Conservation (phyloP, 495 filamentous ascomycete genomes). For the Collariella sp. region DNA sequence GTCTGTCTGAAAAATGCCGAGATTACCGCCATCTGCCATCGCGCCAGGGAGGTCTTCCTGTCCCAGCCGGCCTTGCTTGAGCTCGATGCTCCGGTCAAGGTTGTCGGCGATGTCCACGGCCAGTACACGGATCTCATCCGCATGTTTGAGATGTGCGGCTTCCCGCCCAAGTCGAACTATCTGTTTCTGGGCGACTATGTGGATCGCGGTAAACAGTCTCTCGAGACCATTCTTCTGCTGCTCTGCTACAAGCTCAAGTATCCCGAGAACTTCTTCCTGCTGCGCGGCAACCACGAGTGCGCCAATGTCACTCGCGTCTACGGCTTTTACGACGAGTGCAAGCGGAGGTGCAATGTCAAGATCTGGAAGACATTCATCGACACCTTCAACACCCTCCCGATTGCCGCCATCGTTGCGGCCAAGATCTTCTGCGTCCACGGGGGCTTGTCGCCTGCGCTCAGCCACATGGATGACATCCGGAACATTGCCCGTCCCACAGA, state of each 20-base stretch:
- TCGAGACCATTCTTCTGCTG: slow-evolving; percentile 93
- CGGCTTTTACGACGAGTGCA: slow-evolving; percentile 99
- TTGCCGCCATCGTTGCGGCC: slow-evolving; percentile 90
- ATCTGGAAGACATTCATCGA: slow-evolving; percentile 99
- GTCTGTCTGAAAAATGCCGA: slow-evolving; percentile 97
- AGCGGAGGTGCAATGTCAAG: slow-evolving; percentile 94
- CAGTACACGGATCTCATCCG: slow-evolving; percentile 96
- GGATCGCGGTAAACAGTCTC: slow-evolving; percentile 91
- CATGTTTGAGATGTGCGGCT: slow-evolving; percentile 99
- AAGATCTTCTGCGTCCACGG: slow-evolving; percentile 99
- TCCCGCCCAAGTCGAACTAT: slow-evolving; percentile 88
- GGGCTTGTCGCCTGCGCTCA: slow-evolving; percentile 82
- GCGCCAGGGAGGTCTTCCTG: slow-evolving; percentile 79
- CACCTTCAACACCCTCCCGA: slow-evolving; percentile 93
- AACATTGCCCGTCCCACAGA: slow-evolving; percentile 93
- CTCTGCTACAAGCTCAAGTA: slow-evolving; percentile 98
- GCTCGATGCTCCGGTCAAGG: slow-evolving; percentile 93
- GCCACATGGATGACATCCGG: slow-evolving; percentile 97
- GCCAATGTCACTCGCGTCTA: slow-evolving; percentile 98
- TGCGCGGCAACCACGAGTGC: slow-evolving; percentile 96
- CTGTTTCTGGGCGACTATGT: slow-evolving; percentile 98
- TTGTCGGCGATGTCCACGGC: slow-evolving; percentile 96
- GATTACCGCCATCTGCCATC: slow-evolving; percentile 83
- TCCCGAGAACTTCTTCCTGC: slow-evolving; percentile 96
- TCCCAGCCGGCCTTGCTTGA: slow-evolving; percentile 88